Conservation (phyloP, 495 filamentous ascomycete genomes). For the Penicillium manginii region DNA sequence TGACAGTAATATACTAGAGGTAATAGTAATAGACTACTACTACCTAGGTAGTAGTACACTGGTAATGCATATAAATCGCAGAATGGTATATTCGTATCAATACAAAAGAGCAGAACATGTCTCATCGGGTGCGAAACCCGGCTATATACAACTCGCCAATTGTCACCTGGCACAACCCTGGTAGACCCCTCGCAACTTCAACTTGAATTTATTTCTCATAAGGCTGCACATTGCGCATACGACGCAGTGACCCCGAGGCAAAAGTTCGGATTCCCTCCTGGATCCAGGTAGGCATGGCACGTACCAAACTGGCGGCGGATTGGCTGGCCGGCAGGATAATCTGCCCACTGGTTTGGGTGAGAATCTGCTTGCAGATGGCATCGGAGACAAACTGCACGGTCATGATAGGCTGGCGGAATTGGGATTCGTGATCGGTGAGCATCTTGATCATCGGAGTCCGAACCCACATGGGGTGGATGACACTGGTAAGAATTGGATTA, state of each 20-base stretch:
- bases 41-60: too few relatives aligned
- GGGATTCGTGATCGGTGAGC: constrained; percentile 38
- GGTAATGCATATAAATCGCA: background rate
- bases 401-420: constrained; percentile 44
- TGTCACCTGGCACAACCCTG: too few relatives aligned
- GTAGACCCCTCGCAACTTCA: too few relatives aligned
- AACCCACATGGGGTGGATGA: constrained; percentile 52
- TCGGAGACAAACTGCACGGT: constrained; percentile 40
- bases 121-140: background rate
- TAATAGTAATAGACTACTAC: too few relatives aligned
- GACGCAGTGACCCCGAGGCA: constrained; percentile 26
- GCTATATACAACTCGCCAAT: background rate
- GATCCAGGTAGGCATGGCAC: constrained; percentile 45
- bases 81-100: constrained; percentile 1
- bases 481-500: constrained; percentile 19
- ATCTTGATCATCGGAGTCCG: constrained; percentile 50
- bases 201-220: constrained; percentile 1
- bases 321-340: constrained; percentile 36
- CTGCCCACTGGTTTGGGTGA: constrained; percentile 47
- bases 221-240: constrained; percentile 19
- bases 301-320: constrained; percentile 31
- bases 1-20: too few relatives aligned
- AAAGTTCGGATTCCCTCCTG: constrained; percentile 40
- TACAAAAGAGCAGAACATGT: background rate
- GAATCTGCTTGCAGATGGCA: constrained; percentile 47